Base-by-base conservation (phyloP, 1,284 basidiomycete genomes). In the Marasmius oreades region DNA sequence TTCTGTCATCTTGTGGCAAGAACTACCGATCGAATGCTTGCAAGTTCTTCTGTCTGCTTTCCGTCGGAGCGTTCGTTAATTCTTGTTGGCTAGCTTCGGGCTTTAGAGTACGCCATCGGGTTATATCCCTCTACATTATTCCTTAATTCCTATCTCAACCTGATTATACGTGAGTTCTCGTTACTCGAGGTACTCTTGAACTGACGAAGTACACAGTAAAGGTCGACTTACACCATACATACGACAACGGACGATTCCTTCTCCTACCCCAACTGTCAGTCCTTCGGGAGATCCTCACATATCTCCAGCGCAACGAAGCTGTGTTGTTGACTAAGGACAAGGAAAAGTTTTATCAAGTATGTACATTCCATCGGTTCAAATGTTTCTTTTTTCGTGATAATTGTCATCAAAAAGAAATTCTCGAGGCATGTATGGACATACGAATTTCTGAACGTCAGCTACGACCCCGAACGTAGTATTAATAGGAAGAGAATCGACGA, bases 1-100 rank as follows among this genome's bases (percentile, higher is more conserved):
- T 59, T 59, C 23, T 45, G 55, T 7, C 53, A 59, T 44, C 55
- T 59, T 22, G 33, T 59, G 1, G 50, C 57, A 14, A 59, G 33
- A 36, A 55, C 53, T 2, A 59, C 51, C 5, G 18, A 23, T 36
- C 14, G 16, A 1, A 18, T 31, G 28, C 42, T 50, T 18, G 52
- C 54, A 51, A 1, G 16, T 43, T 11, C 6, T 52, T 52, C 4
- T 42, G 10, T 20, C n/a, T 53, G 20, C n/a, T 23, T 34, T 54
- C 45, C 1, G 28, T 22, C 34, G 22, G 18, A 23, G 1, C 20
- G 1, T 26, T 26, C 18, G 23, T 39, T n/a, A 2, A 39, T 18
- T 2, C 37, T 37, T 20, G n/a, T 3, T 23, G 26, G 1, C 4
- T 8, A 58, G 53, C 26, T 58, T 7, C 47, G 43, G 16, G 26